A percentile compares a stretch with the other conserved stretches of the same genome.
These are phyloP conservation scores for Graphiopsis chlorocephala DNA, from an alignment of 2,329 filamentous ascomycete species.

Conservation along the genomic window DNA sequence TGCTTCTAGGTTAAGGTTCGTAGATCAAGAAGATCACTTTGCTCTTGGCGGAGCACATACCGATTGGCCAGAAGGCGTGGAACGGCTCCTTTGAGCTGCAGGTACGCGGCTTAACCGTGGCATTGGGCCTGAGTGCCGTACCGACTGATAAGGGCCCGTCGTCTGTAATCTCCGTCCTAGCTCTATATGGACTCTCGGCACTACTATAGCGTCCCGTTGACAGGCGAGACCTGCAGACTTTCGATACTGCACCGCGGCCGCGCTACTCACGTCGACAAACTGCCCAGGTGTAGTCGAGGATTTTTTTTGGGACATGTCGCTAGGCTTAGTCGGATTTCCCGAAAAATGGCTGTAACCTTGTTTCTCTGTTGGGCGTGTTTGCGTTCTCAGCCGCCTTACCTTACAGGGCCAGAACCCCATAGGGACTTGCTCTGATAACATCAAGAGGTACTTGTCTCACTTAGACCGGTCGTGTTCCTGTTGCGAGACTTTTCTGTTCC, in stretches of 20 bases:
- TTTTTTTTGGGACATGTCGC: not conserved
- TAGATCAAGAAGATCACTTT: not conserved
- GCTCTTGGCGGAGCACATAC: not conserved
- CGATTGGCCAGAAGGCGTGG: not conserved
- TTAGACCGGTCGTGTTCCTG: not conserved
- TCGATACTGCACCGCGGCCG: not conserved
- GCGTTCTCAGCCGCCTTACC: not conserved
- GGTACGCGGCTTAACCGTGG: not conserved
- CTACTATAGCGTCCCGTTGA: not conserved
- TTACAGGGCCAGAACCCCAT: not conserved
- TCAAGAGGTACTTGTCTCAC: not conserved
- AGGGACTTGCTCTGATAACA: not conserved
- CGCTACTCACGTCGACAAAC: not conserved
- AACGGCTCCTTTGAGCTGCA: not conserved
- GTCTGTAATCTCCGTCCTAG: not conserved
- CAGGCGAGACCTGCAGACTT: constrained; percentile 1
- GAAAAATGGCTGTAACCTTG: not conserved
- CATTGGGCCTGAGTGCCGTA: not conserved
- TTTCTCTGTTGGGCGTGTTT: not conserved
- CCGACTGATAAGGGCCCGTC: not conserved
- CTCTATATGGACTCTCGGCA: not conserved
- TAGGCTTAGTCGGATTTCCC: not conserved
- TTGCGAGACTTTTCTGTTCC: not conserved
- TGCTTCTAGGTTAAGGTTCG: not conserved
- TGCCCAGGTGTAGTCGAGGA: not conserved